Evolutionary conservation across 371 early-diverging fungal genomes (phyloP).

Genomic region (Fennellomyces sp.): DNA sequence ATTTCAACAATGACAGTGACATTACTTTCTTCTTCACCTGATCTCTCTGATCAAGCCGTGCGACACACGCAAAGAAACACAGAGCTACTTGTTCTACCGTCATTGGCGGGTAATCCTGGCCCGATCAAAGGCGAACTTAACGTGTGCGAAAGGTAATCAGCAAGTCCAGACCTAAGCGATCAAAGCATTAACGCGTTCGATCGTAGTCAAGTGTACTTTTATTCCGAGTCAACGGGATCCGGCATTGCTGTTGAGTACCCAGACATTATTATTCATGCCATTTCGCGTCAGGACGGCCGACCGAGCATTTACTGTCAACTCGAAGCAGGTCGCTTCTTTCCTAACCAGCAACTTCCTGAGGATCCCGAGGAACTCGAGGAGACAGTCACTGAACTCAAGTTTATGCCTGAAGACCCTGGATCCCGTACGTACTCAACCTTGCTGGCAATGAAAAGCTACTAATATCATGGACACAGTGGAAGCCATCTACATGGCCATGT

Average conservation of each 20-base stretch:
- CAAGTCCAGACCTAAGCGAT: neutral
- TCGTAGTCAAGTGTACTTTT: conserved; percentile 55
- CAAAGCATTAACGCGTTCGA: neutral
- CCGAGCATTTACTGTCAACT: conserved; percentile 81
- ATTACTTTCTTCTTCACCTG: conserved; percentile 36
- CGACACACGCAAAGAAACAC: conserved; percentile 38
- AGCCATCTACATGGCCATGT: conserved; percentile 69
- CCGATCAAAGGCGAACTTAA: conserved; percentile 34
- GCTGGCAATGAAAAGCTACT: too few species aligned
- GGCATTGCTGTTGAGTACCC: conserved; percentile 76
- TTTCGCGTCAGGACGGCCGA: conserved; percentile 66
- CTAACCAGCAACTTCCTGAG: conserved; percentile 47
- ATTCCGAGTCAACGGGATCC: conserved; percentile 35
- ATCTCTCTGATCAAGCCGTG: conserved; percentile 29
- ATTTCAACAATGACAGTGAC: conserved; percentile 41
- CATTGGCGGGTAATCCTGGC: conserved; percentile 35
- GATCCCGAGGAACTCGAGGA: conserved; percentile 59
- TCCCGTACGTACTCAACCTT: conserved; percentile 71
- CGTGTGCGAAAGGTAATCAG: conserved; percentile 45
- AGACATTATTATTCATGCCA: conserved; percentile 81
- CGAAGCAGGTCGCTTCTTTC: conserved; percentile 46
- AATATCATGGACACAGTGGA: conserved; percentile 59
- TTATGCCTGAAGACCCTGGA: conserved; percentile 66
- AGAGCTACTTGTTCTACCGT: conserved; percentile 35
- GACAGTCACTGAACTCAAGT: conserved; percentile 61